Evolutionary conservation across 2,329 filamentous ascomycete species (phyloP).

Genomic region (Ceratocystis harringtonii): DNA sequence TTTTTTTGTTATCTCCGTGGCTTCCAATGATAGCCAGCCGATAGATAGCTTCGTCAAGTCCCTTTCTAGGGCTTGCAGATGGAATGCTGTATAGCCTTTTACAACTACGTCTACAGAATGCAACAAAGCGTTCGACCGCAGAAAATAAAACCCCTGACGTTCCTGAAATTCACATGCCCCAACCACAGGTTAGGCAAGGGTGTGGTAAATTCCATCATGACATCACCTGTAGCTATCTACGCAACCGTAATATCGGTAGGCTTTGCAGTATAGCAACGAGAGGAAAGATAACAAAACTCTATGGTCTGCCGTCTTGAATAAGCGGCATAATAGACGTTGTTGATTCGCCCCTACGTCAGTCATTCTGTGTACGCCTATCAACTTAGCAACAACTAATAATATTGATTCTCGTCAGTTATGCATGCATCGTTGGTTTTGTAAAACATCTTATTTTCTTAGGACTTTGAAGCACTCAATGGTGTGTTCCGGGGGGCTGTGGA

Average conservation of each 20-base stretch:
- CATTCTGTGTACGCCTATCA: not conserved
- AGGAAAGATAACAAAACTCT: not conserved
- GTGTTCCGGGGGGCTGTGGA: constrained; percentile 17
- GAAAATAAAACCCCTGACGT: not conserved
- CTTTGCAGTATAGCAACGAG: not conserved
- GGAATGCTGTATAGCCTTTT: not conserved
- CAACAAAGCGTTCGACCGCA: not conserved
- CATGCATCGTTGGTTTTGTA: not conserved
- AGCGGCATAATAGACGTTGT: not conserved
- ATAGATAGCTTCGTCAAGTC: not conserved
- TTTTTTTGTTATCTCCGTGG: not conserved
- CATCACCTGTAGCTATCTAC: not conserved
- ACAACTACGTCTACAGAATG: not conserved
- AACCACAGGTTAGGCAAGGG: not conserved
- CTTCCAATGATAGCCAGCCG: not conserved
- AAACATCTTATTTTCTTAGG: not conserved
- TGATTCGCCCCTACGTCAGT: not conserved
- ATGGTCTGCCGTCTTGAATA: not conserved
- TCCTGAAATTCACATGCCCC: not conserved
- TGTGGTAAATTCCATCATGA: not conserved
- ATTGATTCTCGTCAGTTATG: not conserved
- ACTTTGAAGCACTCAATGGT: constrained; percentile 7
- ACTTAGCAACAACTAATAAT: not conserved
- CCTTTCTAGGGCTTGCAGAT: not conserved
- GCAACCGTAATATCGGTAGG: not conserved